A percentile compares a stretch with the other conserved stretches of the same genome.
These are phyloP conservation scores for Aphanomyces cochlioides DNA, from an alignment of 352 stramenopile species.

Conservation along the genomic window DNA sequence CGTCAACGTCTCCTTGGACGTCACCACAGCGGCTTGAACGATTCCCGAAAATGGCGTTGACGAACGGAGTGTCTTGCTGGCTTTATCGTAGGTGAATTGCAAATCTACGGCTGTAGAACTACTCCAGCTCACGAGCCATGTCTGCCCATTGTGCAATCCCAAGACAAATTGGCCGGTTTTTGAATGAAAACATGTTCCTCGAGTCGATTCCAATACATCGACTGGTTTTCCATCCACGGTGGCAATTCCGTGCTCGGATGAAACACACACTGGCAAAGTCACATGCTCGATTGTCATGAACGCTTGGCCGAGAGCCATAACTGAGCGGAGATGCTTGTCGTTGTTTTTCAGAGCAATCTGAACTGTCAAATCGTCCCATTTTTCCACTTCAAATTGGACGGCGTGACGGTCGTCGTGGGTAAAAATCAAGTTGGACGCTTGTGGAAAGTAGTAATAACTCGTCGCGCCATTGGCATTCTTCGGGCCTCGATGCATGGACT, in stretches of 20 bases:
- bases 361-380: conserved; percentile 74
- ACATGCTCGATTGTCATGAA: conserved; percentile 73
- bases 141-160: conserved; percentile 70
- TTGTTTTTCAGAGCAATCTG: conserved; percentile 41
- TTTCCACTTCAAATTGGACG: conserved; percentile 48
- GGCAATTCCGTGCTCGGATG: conserved; percentile 58
- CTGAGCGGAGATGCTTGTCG: conserved; percentile 41
- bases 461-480: conserved; percentile 76
- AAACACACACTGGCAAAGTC: conserved; percentile 54
- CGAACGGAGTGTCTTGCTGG: conserved; percentile 39
- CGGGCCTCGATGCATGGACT: conserved; percentile 65
- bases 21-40: conserved; percentile 62
- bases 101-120: conserved; percentile 29
- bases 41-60: conserved; percentile 53
- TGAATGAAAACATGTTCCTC: conserved; percentile 27
- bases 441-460: conserved; percentile 79
- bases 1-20: conserved; percentile 40
- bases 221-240: conserved; percentile 50
- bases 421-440: conserved; percentile 76
- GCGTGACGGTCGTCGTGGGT: conserved; percentile 32
- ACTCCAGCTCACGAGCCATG: conserved; percentile 71
- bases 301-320: conserved; percentile 65
- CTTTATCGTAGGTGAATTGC: conserved; percentile 44
- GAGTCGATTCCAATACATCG: conserved; percentile 39
- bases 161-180: conserved; percentile 41